Evolutionary conservation across 2,329 filamentous ascomycete genomes (phyloP), one percentile per base, ranked within the genome.

Genomic region (Ascochyta viciae-villosae): DNA sequence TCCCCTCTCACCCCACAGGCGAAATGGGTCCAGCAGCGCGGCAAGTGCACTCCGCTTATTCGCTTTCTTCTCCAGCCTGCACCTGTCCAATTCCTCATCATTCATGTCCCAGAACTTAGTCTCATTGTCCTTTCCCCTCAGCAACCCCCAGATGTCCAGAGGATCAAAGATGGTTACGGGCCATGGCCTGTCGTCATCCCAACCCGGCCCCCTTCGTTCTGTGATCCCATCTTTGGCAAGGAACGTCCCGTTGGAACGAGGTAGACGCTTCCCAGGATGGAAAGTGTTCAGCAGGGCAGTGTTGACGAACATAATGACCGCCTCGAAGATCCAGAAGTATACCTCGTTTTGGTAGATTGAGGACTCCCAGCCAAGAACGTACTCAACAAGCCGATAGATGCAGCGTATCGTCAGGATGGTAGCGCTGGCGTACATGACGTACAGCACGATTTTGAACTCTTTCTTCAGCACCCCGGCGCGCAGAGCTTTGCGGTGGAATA

Each of bases 271-370:
- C 34, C 81, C 82, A 0, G 83, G 83, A 50, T 83, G 82, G 42
- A 77, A 82, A 19, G 81, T 51, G 56, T 83, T 83, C n/a, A 84
- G 71, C 47, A 85, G 60, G 4, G 77, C 74, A 12, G 79, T 81
- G 58, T 83, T 84, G 44, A 77, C 58, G 16, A 82, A 79, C 78
- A 85, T 84, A 47, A 83, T 77, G 3, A 73, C 66, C 4, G 76
- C 78, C 61, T 85, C 83, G 54, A 85, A 83, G 29, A 84, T 72
- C 78, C 81, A 85, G 57, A 85, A 82, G 60, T 80, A 82, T 64
- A 77, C 78, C 52, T 86, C 83, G 44, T 82, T 76, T 38, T 74
- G 74, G 48, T 78, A 67, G 53, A 76, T 59, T 2, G 53, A 60
- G 44, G 72, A 71, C 54, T 74, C 66, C 67, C 76, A 74, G 16